Base-by-base conservation (phyloP, 2,329 filamentous ascomycete species). In the Arachnomyces sp. region DNA sequence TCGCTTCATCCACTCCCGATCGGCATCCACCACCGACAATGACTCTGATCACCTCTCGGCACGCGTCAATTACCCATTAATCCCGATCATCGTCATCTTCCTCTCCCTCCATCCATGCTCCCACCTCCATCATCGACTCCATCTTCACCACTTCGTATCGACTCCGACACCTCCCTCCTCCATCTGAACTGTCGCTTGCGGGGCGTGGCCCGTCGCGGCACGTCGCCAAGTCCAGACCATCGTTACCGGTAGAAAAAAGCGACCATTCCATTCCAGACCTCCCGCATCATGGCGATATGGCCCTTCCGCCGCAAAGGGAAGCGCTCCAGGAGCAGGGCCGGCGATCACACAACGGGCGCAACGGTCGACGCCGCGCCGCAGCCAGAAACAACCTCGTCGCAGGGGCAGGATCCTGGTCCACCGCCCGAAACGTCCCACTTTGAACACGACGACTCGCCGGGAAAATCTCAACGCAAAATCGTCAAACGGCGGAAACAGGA, bases 241-340 rank as follows among this genome's bases (percentile, higher is more conserved):
- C 20, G 9, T 25, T 25, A 25, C 20, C 20, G 5, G 5, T 25
- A 9, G n/a, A n/a, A n/a, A n/a, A 25, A 25, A 25, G 20, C 20
- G 20, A 25, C 9, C 20, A 25, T 25, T 25, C 20, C 20, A 25
- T 5, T 25, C 20, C 20, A 25, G 20, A 25, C 20, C 20, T 25
- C 20, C 5, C 9, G 5, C 57, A 57, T 51, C 54, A 90, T 90
- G 84, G 78, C 81, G 59, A 69, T 89, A 63, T 93, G 86, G 87
- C 84, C 81, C 46, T 94, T 93, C 64, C 74, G 81, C 64, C 79
- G 82, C 56, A 81, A 74, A 66, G 81, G 76, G 65, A 81, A 79
- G 63, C 80, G 80, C 64, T 77, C 77, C 61, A 74, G 72, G 51
- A 73, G 72, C 51, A 63, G 74, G 49, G 65, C 72, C 44, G 73